phyloP scores from a whole-genome alignment of 2,329 filamentous ascomycete species.

The Talaromyces sp. region DNA sequence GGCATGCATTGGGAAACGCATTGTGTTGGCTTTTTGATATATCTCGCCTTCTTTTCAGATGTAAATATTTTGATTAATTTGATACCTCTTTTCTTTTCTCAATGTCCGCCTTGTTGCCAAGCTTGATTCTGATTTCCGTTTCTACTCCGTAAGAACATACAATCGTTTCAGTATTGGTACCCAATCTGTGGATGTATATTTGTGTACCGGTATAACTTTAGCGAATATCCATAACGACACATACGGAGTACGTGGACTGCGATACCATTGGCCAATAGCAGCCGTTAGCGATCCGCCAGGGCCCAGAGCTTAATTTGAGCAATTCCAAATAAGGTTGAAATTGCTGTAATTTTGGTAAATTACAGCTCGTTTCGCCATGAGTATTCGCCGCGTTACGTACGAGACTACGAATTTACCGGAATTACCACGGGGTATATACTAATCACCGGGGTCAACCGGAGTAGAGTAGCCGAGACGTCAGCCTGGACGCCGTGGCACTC shows the following conservation, averaged over 20 bases:
- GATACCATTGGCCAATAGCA: not conserved
- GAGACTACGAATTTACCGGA: not conserved
- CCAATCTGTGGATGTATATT: not conserved
- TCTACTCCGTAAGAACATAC: not conserved
- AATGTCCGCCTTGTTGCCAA: not conserved
- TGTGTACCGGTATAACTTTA: not conserved
- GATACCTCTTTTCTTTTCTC: not conserved
- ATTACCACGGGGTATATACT: too few species aligned
- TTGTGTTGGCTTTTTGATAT: constrained; percentile 8
- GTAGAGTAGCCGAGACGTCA: not conserved
- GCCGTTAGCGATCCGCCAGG: not conserved
- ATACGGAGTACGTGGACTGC: not conserved
- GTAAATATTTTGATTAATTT: not conserved
- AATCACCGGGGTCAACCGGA: too few species aligned
- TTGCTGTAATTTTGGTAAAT: not conserved
- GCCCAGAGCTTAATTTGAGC: not conserved
- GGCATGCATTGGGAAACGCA: not conserved
- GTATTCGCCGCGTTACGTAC: not conserved
- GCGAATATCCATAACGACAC: not conserved
- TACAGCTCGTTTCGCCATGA: not conserved
- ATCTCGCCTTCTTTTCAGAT: not conserved
- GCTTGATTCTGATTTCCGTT: not conserved
- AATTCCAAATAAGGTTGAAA: constrained; percentile 10
- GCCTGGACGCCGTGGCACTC: not conserved
- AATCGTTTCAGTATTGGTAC: not conserved